Base-by-base conservation (phyloP, 306 rosid genomes). In the Lablab purpureus region DNA sequence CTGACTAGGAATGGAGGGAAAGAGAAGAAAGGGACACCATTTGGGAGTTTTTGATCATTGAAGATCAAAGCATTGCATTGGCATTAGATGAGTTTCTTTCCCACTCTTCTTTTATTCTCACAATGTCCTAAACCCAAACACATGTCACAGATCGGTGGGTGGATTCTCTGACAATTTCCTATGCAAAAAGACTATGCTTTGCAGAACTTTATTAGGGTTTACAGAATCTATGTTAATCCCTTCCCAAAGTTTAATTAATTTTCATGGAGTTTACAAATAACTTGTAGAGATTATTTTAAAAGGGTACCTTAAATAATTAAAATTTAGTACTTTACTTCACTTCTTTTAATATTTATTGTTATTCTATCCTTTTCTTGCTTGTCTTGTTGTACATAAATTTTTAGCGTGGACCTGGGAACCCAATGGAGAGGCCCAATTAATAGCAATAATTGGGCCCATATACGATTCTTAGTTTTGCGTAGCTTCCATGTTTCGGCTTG, bases 1-100 rank as follows among this genome's bases (percentile, higher is more conserved):
- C 8, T 71, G 65, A 47, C 47, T 46, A 52, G 19, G 67, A 75
- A 71, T 46, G 60, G 64, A 58, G 66, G 71, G 70, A 72, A 60
- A 45, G 58, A 66, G 34, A 28, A 66, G 81, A 86, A 83, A 83
- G 64, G 54, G 87, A 81, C 85, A 46, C 67, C 83, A 68, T 66
- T 82, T 82, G 79, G 58, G 81, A 55, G 78, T 77, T 51, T 79
- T 67, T 84, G 40, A 80, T 87, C 88, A 84, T 84, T 81, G 73
- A 49, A 77, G 50, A 51, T 60, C 41, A 28, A 27, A 15, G 28
- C 78, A 74, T 9, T 71, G 32, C 59, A 55, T 15, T 75, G 21
- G 34, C 25, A 18, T 34, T 50, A 34, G 34, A 5, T 69, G 28
- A 12, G 22, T 67, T 45, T 45, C 56, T 71, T 40, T 28, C 46